Evolutionary conservation across 108 stramenopile genomes (phyloP).

Genomic region (Mayamaea pseudoterrestris): DNA sequence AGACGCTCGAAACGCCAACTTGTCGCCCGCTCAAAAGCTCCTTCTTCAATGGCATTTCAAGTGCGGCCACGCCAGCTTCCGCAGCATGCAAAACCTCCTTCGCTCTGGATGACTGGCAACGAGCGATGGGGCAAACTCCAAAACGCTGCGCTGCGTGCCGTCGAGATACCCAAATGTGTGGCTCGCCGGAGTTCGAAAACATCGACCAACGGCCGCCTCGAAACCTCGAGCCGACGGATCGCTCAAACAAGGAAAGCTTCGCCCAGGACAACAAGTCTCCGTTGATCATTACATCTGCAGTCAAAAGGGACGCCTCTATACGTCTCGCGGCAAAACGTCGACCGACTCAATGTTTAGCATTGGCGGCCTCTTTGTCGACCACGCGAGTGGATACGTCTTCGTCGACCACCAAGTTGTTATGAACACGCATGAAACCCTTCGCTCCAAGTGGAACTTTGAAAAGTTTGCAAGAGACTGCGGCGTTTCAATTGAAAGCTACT

Average conservation of each 20-base stretch:
- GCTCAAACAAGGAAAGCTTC: constrained; percentile 1
- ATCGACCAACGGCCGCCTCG: not conserved
- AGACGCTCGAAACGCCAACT: too few species aligned
- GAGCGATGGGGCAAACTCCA: too few species aligned
- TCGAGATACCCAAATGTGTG: constrained; percentile 2
- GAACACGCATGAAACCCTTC: constrained; percentile 3
- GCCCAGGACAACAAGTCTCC: constrained; percentile 23
- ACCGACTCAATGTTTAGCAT: constrained; percentile 10
- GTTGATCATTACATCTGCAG: constrained; percentile 25
- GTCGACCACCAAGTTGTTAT: not conserved
- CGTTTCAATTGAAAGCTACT: too few species aligned
- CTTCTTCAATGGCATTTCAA: too few species aligned
- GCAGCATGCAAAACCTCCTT: too few species aligned
- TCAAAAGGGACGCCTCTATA: constrained; percentile 15
- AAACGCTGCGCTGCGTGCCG: not conserved
- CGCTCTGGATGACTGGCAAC: too few species aligned
- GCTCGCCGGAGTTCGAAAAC: constrained; percentile 6
- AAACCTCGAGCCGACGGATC: constrained; percentile 6
- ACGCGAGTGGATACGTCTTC: constrained; percentile 6
- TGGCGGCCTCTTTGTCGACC: constrained; percentile 19
- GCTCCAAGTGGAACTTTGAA: constrained; percentile 5
- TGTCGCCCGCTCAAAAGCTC: too few species aligned
- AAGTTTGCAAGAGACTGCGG: too few species aligned
- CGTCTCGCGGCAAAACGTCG: constrained; percentile 21
- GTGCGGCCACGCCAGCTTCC: too few species aligned